These are phyloP conservation scores for Potentilla sterilis DNA, from an alignment of 306 rosid species.

Conservation along the genomic window DNA sequence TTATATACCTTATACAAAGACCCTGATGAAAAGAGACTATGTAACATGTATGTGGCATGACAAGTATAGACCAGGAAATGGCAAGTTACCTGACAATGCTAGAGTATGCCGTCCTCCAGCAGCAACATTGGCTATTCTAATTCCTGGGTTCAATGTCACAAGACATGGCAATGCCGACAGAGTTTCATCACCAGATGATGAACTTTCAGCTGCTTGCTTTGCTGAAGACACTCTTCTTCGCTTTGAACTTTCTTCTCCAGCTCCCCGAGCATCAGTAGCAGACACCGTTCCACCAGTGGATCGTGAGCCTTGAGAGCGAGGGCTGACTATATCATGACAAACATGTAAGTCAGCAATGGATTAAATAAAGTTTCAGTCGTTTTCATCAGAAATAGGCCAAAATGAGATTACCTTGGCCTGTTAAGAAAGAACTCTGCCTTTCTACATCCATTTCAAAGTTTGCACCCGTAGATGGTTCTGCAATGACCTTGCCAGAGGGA, in stretches of 20 bases:
- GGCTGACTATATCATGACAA: slow-evolving; percentile 57
- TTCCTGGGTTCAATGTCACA: slow-evolving; percentile 73
- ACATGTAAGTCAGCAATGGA: slow-evolving; percentile 31
- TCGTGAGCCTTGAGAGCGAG: slow-evolving; percentile 60
- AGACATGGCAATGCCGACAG: slow-evolving; percentile 82
- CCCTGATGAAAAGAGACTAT: slow-evolving; percentile 18
- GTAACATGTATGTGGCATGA: slow-evolving; percentile 14
- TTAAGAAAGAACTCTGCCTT: slow-evolving; percentile 51
- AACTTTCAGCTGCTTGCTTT: slow-evolving; percentile 72
- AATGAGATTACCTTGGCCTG: slow-evolving; percentile 59
- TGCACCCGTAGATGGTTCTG: slow-evolving; percentile 42
- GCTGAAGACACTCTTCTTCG: slow-evolving; percentile 70
- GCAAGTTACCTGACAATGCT: slow-evolving; percentile 67
- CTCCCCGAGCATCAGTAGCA: slow-evolving; percentile 30
- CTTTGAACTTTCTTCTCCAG: slow-evolving; percentile 78
- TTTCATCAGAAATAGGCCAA: slow-evolving; percentile 28
- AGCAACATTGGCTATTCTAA: slow-evolving; percentile 74
- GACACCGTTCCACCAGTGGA: slow-evolving; percentile 48
- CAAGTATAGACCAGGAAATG: slow-evolving; percentile 14
- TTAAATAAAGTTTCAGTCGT: slow-evolving; percentile 21
- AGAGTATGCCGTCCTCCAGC: slow-evolving; percentile 96
- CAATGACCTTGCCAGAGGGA: slow-evolving; percentile 85
- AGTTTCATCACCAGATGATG: slow-evolving; percentile 71
- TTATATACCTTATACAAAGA: slow-evolving; percentile 10
- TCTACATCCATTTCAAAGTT: slow-evolving; percentile 63